phyloP scores from a whole-genome alignment of 2,329 filamentous ascomycete genomes.

The Beauveria brongniartii region DNA sequence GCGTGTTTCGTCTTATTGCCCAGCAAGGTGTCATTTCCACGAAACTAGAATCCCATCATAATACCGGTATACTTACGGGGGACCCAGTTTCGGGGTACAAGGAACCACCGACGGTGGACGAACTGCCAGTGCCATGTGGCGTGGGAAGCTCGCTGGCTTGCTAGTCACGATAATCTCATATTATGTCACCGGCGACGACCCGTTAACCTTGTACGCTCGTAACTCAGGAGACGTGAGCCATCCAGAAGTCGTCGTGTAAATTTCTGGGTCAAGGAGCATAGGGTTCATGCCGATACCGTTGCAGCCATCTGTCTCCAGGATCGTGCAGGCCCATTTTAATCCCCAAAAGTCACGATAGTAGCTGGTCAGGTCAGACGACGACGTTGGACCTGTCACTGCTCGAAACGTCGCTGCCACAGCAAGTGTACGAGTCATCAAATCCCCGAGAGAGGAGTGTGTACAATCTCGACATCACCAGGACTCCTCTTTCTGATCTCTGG shows the following conservation, averaged over 20 bases:
- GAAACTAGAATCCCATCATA: not conserved
- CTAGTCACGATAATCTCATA: not conserved
- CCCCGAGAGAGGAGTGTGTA: not conserved
- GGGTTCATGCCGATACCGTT: conserved; percentile 2
- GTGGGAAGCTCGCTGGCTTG: not conserved
- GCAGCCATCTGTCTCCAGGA: conserved; percentile 9
- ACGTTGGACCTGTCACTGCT: not conserved
- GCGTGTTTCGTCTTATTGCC: not conserved
- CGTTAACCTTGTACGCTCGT: not conserved
- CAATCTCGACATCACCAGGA: not conserved
- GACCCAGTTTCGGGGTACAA: not conserved
- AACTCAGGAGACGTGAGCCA: not conserved
- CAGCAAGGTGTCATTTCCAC: not conserved
- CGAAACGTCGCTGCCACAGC: not conserved
- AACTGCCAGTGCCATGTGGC: not conserved
- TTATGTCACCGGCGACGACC: not conserved
- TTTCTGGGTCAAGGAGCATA: not conserved
- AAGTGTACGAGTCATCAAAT: not conserved
- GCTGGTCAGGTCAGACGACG: conserved; percentile 3
- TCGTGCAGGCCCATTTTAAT: conserved; percentile 10
- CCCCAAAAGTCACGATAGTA: conserved; percentile 8
- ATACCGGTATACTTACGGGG: not conserved
- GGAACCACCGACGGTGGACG: not conserved
- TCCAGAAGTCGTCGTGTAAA: not conserved
- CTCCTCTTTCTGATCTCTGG: not conserved